phyloP scores from a whole-genome alignment of 176 grass and related monocot species.

The Cocos nucifera region DNA sequence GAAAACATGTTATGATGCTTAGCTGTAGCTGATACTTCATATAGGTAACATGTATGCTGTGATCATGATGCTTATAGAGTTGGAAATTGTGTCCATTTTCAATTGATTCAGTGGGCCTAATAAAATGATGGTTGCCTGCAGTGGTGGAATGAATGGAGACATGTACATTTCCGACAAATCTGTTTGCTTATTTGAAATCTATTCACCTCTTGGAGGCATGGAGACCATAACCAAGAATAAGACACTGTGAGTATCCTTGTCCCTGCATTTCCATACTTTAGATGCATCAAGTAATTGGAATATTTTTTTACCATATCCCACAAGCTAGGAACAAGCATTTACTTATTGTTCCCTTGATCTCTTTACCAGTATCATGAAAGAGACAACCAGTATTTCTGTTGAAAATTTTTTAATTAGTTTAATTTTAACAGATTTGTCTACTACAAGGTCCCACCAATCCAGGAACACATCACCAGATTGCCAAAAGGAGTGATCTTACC shows the following conservation, averaged over 20 bases:
- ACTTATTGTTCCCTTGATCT: not conserved
- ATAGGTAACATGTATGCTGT: too few species aligned
- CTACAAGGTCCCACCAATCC: constrained; percentile 27
- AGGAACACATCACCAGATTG: constrained; percentile 29
- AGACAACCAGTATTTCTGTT: not conserved
- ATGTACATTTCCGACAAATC: constrained; percentile 40
- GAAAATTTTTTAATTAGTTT: constrained; percentile 1
- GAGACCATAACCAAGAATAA: constrained; percentile 28
- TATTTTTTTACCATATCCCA: too few species aligned
- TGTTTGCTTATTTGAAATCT: constrained; percentile 17
- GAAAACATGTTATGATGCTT: too few species aligned
- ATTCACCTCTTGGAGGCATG: constrained; percentile 35
- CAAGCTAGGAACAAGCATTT: too few species aligned
- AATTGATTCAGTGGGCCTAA: not conserved
- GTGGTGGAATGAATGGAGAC: constrained; percentile 36
- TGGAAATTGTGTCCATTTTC: too few species aligned
- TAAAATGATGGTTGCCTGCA: constrained; percentile 10
- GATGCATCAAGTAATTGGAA: too few species aligned
- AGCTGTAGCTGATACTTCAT: too few species aligned
- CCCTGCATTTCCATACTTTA: not conserved
- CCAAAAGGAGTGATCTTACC: constrained; percentile 25
- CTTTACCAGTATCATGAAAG: not conserved
- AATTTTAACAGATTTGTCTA: constrained; percentile 29
- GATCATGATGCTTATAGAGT: too few species aligned
- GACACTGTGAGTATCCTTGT: constrained; percentile 24